phyloP scores from a whole-genome alignment of 225 moss, liverwort and hornwort species.

The Physcomitrellopsis africana region DNA sequence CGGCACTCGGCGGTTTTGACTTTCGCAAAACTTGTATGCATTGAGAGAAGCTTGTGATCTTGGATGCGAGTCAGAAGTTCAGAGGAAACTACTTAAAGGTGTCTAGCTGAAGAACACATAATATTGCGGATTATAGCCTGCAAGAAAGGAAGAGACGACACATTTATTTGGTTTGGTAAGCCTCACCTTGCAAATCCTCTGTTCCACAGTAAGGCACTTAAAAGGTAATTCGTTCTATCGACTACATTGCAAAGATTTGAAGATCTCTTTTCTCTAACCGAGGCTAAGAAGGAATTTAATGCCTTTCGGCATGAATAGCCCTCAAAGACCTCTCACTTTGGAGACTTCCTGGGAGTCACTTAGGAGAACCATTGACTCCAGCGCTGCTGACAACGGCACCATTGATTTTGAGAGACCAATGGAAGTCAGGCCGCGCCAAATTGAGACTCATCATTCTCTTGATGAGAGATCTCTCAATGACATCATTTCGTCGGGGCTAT shows the following conservation, averaged over 20 bases:
- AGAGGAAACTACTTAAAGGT: constrained; percentile 29
- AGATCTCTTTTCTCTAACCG: constrained; percentile 19
- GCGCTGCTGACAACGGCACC: constrained; percentile 43
- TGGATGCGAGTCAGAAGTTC: constrained; percentile 30
- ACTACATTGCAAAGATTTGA: constrained; percentile 14
- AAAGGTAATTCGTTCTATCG: constrained; percentile 41
- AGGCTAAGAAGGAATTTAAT: constrained; percentile 33
- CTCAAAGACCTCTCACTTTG: constrained; percentile 45
- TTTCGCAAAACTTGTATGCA: constrained; percentile 19
- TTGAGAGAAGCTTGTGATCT: constrained; percentile 20
- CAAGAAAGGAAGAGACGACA: constrained; percentile 23
- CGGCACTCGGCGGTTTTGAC: constrained; percentile 15
- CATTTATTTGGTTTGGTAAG: constrained; percentile 35
- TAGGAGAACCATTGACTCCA: constrained; percentile 27
- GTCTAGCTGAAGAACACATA: constrained; percentile 28
- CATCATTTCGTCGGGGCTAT: constrained; percentile 83
- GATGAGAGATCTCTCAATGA: constrained; percentile 92
- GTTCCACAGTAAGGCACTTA: constrained; percentile 36
- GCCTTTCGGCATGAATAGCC: constrained; percentile 57
- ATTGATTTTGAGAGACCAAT: constrained; percentile 61
- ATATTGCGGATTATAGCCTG: constrained; percentile 23
- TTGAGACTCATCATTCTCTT: constrained; percentile 75
- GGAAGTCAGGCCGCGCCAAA: constrained; percentile 65
- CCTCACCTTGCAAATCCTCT: constrained; percentile 26
- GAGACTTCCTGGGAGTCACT: constrained; percentile 55